Evolutionary conservation across 1,284 basidiomycete species (phyloP), one percentile per base, ranked within the genome.

Genomic region (Ustilago cynodontis): DNA sequence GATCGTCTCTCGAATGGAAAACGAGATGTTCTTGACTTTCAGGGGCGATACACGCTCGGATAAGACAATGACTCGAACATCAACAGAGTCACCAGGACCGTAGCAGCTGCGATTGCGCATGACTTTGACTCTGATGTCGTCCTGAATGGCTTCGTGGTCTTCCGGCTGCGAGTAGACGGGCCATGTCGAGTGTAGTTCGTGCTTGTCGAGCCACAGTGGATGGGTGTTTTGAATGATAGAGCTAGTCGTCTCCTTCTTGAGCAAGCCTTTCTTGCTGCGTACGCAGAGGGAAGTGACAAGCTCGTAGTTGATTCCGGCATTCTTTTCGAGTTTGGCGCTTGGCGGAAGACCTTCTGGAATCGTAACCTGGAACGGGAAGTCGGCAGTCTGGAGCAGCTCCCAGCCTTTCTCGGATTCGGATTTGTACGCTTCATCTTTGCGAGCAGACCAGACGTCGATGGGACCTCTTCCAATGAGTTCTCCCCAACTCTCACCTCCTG

Each of bases 161-260:
- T 82, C 79, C 0, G 81, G 79, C 18, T 61, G 51, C 31, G 80
- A 61, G 62, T 85, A 85, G 49, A 82, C 59, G 20, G 83, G 82
- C 82, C 83, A 85, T 11, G 77, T 74, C 11, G 83, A 82, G 64
- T 85, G 84, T 3, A 85, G 71, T 54, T 85, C 84, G 72, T 85
- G 83, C 71, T 85, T 85, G 59, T 83, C 82, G 35, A 85, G 71
- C 60, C 76, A 75, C 26, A 85, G 55, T 0, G 78, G 76, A 56
- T 80, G 80, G 7, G 72, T 78, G 50, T 79, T 78, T 35, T 84
- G 75, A 29, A 85, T 74, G 65, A 85, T 71, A 31, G 78, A 79
- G 59, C 71, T 74, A 28, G 71, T 71, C 1, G 59, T 65, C 53
- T 80, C 76, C 63, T 77, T 77, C 45, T 69, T 64, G 26, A 78